Evolutionary conservation across 768 basidiomycete genomes (phyloP).

Genomic region (Naganishia vaughanmartiniae): DNA sequence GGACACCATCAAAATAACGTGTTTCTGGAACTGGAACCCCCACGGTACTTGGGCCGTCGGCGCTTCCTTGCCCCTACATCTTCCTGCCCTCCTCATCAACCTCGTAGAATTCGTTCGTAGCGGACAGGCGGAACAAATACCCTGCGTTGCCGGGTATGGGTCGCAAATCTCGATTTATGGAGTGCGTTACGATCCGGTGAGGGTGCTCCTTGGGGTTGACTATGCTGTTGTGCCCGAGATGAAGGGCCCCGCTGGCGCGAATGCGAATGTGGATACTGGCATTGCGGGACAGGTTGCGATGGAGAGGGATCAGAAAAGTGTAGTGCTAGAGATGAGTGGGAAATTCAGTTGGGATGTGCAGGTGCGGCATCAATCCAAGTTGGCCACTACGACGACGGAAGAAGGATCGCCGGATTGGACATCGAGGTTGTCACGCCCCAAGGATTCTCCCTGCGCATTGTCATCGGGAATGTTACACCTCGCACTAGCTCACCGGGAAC

Average conservation of each 20-base stretch:
- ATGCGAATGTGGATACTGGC: neutral
- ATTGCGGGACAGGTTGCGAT: neutral
- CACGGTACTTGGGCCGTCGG: constrained; percentile 80
- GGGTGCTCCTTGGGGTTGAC: constrained; percentile 76
- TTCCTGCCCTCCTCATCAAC: constrained; percentile 79
- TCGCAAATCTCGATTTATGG: constrained; percentile 76
- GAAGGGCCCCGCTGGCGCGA: constrained; percentile 53
- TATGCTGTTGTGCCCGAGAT: constrained; percentile 75
- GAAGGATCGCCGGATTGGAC: constrained; percentile 16
- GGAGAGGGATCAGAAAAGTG: neutral
- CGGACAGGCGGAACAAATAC: constrained; percentile 64
- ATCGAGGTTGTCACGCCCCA: constrained; percentile 22
- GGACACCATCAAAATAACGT: constrained; percentile 66
- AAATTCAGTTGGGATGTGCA: constrained; percentile 22
- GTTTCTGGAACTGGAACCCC: constrained; percentile 93
- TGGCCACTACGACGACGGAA: constrained; percentile 39
- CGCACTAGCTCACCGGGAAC: constrained; percentile 67
- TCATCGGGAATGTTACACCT: constrained; percentile 55
- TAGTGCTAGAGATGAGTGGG: constrained; percentile 11
- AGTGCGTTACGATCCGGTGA: constrained; percentile 72
- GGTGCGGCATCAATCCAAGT: constrained; percentile 41
- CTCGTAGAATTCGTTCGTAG: constrained; percentile 71
- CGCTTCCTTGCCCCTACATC: constrained; percentile 69
- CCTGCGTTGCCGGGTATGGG: constrained; percentile 73
- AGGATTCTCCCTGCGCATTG: constrained; percentile 34